Percentiles rank a stretch among this genome's conserved stretches.
Conservation (phyloP, 768 basidiomycete species). For the Hirschioporus abietinus region DNA sequence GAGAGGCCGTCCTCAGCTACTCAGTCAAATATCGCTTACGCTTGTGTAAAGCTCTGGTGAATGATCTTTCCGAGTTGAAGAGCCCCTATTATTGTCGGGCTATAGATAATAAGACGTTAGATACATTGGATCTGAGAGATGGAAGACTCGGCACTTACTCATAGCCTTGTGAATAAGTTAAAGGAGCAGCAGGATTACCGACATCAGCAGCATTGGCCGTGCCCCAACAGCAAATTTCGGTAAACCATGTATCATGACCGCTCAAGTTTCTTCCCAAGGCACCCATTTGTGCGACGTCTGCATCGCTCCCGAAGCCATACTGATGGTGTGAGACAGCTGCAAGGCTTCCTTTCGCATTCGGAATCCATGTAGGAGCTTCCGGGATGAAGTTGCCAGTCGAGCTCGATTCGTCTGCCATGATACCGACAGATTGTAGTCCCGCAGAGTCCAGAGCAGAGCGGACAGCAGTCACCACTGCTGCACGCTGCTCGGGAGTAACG, state of each 20-base stretch:
- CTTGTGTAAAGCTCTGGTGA: constrained; percentile 17
- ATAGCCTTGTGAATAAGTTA: constrained; percentile 14
- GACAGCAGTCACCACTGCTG: constrained; percentile 34
- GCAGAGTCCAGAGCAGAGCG: constrained; percentile 27
- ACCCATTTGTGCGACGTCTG: constrained; percentile 14
- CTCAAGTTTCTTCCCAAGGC: constrained; percentile 13
- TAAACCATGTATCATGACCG: constrained; percentile 19
- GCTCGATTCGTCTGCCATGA: constrained; percentile 38
- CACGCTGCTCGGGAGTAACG: constrained; percentile 36
- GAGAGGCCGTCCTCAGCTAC: not conserved
- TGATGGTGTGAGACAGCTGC: constrained; percentile 38
- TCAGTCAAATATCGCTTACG: constrained; percentile 9
- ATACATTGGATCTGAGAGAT: not conserved
- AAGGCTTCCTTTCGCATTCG: constrained; percentile 22
- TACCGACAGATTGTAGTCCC: constrained; percentile 30
- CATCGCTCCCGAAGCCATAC: constrained; percentile 40
- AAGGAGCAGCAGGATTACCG: constrained; percentile 14
- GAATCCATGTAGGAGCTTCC: constrained; percentile 18
- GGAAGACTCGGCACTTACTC: constrained; percentile 8
- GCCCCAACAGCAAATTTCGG: constrained; percentile 21
- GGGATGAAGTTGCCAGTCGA: constrained; percentile 16
- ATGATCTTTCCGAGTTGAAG: constrained; percentile 18
- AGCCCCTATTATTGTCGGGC: constrained; percentile 19
- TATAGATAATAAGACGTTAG: not conserved
- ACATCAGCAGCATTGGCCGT: constrained; percentile 12